Base-by-base conservation (phyloP, 257 asterid species). In the Coffea canephora region DNA sequence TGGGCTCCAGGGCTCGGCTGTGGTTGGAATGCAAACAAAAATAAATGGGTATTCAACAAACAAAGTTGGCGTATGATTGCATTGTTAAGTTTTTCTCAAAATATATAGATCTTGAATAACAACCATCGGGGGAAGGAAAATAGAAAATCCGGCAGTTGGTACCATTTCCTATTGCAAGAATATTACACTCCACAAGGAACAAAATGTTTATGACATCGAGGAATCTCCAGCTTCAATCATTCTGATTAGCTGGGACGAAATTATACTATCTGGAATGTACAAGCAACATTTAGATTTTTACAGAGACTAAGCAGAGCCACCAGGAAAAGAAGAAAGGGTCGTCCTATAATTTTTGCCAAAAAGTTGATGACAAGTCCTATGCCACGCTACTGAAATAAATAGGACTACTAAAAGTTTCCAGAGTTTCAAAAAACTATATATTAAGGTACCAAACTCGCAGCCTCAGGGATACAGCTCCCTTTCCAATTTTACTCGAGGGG, bases 161-260 rank as follows among this genome's bases (percentile, higher is more conserved):
- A 19, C 65, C 27, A 19, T 55, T 19, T 18, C 13, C 34, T 23
- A 61, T 8, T 61, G 14, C 34, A 62, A 13, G 36, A 62, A 62
- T 62, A 62, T n/a, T 62, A 9, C 68, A 62, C 36, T 1, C 36
- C 68, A 6, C 19, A 57, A 18, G 39, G 72, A 36, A 36, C 16
- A 36, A 9, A 23, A 78, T 39, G 23, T 16, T 45, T 9, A 9
- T 41, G 74, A 48, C 39, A 36, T 66, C 62, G 10, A 70, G 45
- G 27, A 81, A 57, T 77, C 80, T 67, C 77, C 82, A 76, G 86
- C 86, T 68, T 52, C 36, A 84, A 80, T 77, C 86, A 83, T 84
- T 87, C 79, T 61, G 75, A 77, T 72, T 82, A 78, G 86, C 86
- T 75, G 84, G 80, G 77, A 57, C 46, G 15, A 10, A 72, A 45